Percentiles rank a stretch among this genome's conserved stretches.
Evolutionary conservation across 1,139 yeast species (phyloP).

Genomic region (Geotrichum armillariae): DNA sequence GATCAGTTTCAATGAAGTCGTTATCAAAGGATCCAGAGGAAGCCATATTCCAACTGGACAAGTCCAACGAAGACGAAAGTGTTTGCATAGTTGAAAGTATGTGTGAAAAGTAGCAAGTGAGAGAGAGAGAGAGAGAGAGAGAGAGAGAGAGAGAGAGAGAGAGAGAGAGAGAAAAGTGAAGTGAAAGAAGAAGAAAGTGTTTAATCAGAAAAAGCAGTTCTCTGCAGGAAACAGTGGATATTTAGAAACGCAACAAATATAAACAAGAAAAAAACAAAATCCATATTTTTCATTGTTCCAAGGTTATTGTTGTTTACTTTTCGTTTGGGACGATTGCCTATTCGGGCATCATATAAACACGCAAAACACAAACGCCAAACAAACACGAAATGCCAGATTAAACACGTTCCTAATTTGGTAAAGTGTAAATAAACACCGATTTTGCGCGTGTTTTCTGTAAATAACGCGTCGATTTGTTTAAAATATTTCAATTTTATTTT

Average conservation of each 20-base stretch:
- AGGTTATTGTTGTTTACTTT: neutral
- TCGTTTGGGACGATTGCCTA: conserved; percentile 4
- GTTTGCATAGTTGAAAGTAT: conserved; percentile 8
- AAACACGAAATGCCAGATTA: neutral
- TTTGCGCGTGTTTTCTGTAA: too few relatives aligned
- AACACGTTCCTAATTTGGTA: neutral
- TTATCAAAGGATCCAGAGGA: conserved; percentile 17
- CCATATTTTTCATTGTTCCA: conserved; percentile 1
- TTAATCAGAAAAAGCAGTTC: neutral
- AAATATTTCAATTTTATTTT: neutral
- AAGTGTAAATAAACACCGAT: conserved; percentile 7
- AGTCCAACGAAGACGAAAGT: conserved; percentile 15
- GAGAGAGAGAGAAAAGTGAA: neutral
- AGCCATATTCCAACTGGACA: conserved; percentile 20
- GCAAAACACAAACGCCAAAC: conserved; percentile 3
- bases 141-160: neutral
- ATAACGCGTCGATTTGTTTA: too few relatives aligned
- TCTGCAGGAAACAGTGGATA: neutral
- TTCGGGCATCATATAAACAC: conserved; percentile 18
- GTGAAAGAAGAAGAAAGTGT: conserved; percentile 1
- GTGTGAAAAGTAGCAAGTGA: neutral
- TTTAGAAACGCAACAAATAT: neutral
- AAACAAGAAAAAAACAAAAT: conserved; percentile 15
- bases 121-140: neutral
- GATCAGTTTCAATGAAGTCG: conserved; percentile 19